phyloP scores from a whole-genome alignment of 805 yeast species.

The Ogataea henricii region DNA sequence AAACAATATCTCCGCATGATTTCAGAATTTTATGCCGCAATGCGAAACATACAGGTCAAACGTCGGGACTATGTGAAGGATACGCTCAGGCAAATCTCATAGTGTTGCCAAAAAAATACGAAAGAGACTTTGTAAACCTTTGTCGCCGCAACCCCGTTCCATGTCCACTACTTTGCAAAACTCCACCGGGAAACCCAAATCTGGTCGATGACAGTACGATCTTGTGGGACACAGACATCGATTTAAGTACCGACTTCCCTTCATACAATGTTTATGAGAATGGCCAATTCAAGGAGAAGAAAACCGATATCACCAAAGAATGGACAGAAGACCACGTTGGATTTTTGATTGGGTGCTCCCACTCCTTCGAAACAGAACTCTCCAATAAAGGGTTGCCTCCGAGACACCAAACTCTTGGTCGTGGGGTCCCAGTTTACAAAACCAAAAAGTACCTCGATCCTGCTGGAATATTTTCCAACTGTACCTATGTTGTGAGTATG shows the following conservation, averaged over 20 bases:
- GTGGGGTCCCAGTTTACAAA: constrained; percentile 32
- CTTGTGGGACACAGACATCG: constrained; percentile 25
- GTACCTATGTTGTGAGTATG: constrained; percentile 45
- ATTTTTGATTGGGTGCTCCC: constrained; percentile 45
- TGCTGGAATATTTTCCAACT: constrained; percentile 35
- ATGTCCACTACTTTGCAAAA: constrained; percentile 36
- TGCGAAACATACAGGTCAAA: constrained; percentile 9
- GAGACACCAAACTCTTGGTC: constrained; percentile 23
- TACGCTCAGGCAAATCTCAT: constrained; percentile 42
- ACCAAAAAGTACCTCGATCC: constrained; percentile 31
- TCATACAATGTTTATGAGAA: constrained; percentile 37
- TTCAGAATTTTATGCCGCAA: constrained; percentile 10
- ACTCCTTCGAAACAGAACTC: constrained; percentile 41
- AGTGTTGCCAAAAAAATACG: constrained; percentile 36
- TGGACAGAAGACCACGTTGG: constrained; percentile 42
- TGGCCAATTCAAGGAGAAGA: constrained; percentile 32
- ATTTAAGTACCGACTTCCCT: constrained; percentile 39
- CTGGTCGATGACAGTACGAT: constrained; percentile 20
- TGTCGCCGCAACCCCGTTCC: constrained; percentile 43
- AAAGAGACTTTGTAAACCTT: constrained; percentile 37
- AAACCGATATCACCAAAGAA: constrained; percentile 29
- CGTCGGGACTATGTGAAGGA: constrained; percentile 25
- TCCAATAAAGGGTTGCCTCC: constrained; percentile 34
- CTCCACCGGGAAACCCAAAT: constrained; percentile 27
- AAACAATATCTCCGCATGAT: constrained; percentile 6